phyloP scores from a whole-genome alignment of 139 green algal genomes.

The Coelastrella sp. region DNA sequence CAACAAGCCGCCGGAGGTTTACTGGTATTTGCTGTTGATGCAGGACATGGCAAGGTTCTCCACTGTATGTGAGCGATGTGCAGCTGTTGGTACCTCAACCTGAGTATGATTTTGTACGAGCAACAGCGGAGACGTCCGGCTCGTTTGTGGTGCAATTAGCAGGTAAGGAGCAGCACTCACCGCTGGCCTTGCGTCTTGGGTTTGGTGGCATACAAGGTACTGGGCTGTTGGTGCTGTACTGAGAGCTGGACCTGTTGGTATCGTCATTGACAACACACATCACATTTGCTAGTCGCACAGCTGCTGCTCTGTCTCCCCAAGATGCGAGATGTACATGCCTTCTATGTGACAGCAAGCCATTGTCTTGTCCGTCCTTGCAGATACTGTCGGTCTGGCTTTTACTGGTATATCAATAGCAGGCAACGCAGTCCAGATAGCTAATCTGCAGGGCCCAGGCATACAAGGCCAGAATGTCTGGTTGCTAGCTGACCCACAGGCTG shows the following conservation, averaged over 20 bases:
- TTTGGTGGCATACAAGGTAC: no score
- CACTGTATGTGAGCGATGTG: constrained; percentile 15
- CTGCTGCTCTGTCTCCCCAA: no score
- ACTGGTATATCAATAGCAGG: background rate
- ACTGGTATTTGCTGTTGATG: no score
- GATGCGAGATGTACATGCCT: no score
- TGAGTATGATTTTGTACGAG: constrained; percentile 22
- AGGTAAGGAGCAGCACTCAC: no score
- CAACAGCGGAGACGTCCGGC: background rate
- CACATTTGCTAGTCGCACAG: no score
- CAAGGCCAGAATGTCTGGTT: constrained; percentile 22
- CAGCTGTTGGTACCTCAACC: constrained; percentile 21
- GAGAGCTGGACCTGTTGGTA: background rate
- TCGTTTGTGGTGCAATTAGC: constrained; percentile 36
- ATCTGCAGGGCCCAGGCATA: background rate
- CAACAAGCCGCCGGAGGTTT: no score
- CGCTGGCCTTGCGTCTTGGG: no score
- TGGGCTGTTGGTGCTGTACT: background rate
- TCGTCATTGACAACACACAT: background rate
- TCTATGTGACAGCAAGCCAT: no score
- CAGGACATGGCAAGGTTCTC: background rate
- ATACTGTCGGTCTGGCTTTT: constrained; percentile 12
- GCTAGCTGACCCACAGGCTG: background rate
- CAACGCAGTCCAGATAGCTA: background rate
- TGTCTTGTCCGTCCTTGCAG: no score